Evolutionary conservation across 139 green algal genomes (phyloP), one percentile per base, ranked within the genome.

Genomic region (Coelastrella sp.): DNA sequence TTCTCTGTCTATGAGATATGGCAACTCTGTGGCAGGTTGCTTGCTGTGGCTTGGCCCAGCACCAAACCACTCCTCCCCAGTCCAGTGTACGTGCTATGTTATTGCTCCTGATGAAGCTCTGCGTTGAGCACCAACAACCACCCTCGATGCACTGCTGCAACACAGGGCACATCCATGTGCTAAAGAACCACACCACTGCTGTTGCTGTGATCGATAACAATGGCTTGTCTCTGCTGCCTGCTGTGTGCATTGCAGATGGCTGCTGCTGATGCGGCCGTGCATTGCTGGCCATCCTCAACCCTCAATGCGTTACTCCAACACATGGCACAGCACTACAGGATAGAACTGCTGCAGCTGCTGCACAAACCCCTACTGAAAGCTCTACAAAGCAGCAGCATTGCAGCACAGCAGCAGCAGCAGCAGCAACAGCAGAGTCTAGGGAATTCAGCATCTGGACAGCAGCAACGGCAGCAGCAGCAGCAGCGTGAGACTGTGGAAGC

Each of bases 261-360:
- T 17, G 64, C 81, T 14, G 54, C 47, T 74, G 23, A 87, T 78
- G 81, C 81, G 54, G 81, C 81, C 16, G n/a, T 47, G 23, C 61
- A 77, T 54, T 16, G 61, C 81, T 87, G 81, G 81, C 61, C 81
- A 14, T 4, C 23, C 5, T 4, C 17, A 32, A 74, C 81, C 11
- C 14, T 87, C 3, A 13, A 74, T 32, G 23, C 64, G 23, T 32
- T 87, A n/a, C 81, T 87, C 22, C 61, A 77, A 13, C 64, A 87
- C 14, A 87, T 77, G 81, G 81, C 64, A 47, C 16, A 32, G 4
- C 13, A 17, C 16, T 87, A 61, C 32, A 23, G 64, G 14, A 22
- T 47, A 32, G 81, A 87, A 64, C 64, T 87, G 11, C 23, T 87
- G 61, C 61, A n/a, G 61, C 81, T 87, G 81, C 81, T 87, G 64